Evolutionary conservation across 1,284 basidiomycete species (phyloP).

Genomic region (Pseudozyma pruni): DNA sequence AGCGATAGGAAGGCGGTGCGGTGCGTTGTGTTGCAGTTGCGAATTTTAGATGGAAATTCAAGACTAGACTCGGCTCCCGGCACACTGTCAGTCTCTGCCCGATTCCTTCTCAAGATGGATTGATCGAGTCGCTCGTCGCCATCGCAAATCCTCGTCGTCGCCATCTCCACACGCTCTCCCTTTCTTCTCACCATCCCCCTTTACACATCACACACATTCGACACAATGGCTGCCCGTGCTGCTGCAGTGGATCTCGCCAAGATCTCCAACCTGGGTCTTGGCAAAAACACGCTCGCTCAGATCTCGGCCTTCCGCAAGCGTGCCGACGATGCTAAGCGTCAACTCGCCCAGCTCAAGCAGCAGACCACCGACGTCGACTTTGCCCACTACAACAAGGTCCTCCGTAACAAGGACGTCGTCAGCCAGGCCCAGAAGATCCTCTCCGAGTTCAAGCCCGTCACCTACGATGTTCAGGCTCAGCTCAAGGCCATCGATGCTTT

Average conservation of each 20-base stretch:
- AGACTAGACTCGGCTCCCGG: background rate
- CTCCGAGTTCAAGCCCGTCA: slow-evolving; percentile 90
- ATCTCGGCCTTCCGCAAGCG: slow-evolving; percentile 97
- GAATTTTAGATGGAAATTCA: no score
- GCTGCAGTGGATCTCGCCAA: slow-evolving; percentile 62
- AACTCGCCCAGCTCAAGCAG: slow-evolving; percentile 76
- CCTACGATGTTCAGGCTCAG: slow-evolving; percentile 92
- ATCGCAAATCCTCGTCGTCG: slow-evolving; percentile 11
- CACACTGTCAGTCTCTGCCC: slow-evolving; percentile 1
- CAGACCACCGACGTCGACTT: slow-evolving; percentile 86
- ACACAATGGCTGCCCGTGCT: slow-evolving; percentile 58
- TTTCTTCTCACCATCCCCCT: slow-evolving; percentile 1
- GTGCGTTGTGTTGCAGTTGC: no score
- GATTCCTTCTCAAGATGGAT: slow-evolving; percentile 1
- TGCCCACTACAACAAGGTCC: slow-evolving; percentile 85
- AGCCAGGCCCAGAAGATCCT: slow-evolving; percentile 92
- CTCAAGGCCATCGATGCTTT: slow-evolving; percentile 97
- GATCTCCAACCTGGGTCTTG: slow-evolving; percentile 64
- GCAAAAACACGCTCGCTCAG: slow-evolving; percentile 70
- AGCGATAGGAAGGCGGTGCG: slow-evolving; percentile 2
- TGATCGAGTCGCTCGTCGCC: slow-evolving; percentile 1
- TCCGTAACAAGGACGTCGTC: slow-evolving; percentile 88
- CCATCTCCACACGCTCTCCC: slow-evolving; percentile 1
- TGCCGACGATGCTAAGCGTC: slow-evolving; percentile 85
- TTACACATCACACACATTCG: background rate